phyloP scores from a whole-genome alignment of 257 asterid species.

The Solanum sejunctum region DNA sequence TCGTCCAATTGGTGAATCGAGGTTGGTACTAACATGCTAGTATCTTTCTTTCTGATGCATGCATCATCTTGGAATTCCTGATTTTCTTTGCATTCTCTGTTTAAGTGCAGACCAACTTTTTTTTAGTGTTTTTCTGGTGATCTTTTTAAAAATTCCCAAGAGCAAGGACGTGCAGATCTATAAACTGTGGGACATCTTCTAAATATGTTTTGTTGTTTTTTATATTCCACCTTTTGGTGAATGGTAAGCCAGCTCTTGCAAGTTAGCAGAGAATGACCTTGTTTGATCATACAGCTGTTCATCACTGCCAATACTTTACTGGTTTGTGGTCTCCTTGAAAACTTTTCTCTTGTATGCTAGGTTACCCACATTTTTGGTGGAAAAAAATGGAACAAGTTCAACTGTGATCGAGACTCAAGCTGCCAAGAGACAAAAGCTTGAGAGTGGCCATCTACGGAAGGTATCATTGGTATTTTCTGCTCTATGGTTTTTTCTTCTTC shows the following conservation, averaged over 20 bases:
- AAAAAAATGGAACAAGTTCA: constrained; percentile 35
- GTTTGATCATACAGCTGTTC: not conserved
- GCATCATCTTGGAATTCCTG: not conserved
- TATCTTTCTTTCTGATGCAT: not conserved
- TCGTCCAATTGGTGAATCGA: constrained; percentile 30
- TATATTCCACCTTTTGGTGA: not conserved
- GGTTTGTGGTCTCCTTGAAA: not conserved
- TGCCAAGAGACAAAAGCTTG: constrained; percentile 94
- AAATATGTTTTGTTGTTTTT: not conserved
- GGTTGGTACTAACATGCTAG: constrained; percentile 23
- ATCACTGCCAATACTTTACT: not conserved
- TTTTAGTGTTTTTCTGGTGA: not conserved
- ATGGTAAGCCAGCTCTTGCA: not conserved
- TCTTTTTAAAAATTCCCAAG: not conserved
- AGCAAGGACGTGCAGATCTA: not conserved
- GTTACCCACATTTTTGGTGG: constrained; percentile 24
- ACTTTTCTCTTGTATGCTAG: constrained; percentile 26
- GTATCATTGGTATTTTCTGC: constrained; percentile 12
- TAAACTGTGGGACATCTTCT: not conserved
- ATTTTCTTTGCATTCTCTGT: not conserved
- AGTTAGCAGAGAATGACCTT: not conserved
- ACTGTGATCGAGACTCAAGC: constrained; percentile 68
- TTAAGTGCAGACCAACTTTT: not conserved
- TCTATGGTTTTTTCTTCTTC: not conserved
- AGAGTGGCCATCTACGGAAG: constrained; percentile 77